Percentiles rank a stretch among this genome's conserved stretches.
These are phyloP conservation scores for Globisporangium paddicum DNA, from an alignment of 352 stramenopile genomes.

Conservation along the genomic window DNA sequence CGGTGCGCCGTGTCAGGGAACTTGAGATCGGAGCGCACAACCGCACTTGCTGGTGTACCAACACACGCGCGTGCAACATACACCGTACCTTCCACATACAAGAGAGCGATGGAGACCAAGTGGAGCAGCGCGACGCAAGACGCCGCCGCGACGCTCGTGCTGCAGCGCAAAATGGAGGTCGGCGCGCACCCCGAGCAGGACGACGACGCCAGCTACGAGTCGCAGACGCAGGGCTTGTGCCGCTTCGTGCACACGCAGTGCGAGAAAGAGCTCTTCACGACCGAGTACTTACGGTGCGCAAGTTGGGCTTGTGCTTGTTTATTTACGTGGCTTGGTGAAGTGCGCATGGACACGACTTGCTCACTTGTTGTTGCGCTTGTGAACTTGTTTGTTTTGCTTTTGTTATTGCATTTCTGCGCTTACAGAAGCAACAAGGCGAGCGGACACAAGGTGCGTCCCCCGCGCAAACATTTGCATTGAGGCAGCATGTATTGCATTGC, in stretches of 20 bases:
- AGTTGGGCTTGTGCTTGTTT: background rate
- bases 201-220: slow-evolving; percentile 17
- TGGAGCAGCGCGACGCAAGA: background rate
- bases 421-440: slow-evolving; percentile 83
- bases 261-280: slow-evolving; percentile 68
- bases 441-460: slow-evolving; percentile 52
- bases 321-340: background rate
- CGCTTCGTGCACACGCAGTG: slow-evolving; percentile 69
- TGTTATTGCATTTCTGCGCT: background rate
- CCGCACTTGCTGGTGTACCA: background rate
- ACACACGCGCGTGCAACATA: too few relatives aligned
- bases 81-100: too few relatives aligned
- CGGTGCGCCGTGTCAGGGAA: too few relatives aligned
- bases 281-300: slow-evolving; percentile 63
- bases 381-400: slow-evolving; percentile 1
- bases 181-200: slow-evolving; percentile 15
- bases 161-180: slow-evolving; percentile 1
- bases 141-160: background rate
- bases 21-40: too few relatives aligned
- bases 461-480: background rate
- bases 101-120: background rate
- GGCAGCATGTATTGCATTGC: background rate
- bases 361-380: background rate
- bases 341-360: background rate
- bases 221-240: slow-evolving; percentile 16